Base-by-base conservation (phyloP, 2,329 filamentous ascomycete genomes). In the Apiospora saccharicola region DNA sequence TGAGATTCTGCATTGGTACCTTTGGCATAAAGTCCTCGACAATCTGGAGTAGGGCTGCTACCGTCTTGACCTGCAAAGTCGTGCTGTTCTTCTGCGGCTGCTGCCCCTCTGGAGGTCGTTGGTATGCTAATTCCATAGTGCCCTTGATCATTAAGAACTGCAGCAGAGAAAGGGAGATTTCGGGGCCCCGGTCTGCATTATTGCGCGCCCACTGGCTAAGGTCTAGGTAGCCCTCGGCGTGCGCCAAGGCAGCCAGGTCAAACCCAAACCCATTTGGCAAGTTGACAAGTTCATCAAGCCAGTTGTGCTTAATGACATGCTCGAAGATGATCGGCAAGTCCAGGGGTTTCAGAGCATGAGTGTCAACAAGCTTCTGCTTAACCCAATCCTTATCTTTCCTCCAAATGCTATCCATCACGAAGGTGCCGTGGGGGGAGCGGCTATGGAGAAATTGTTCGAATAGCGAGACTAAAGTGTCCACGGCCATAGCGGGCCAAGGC, bases 401-500 rank as follows among this genome's bases (percentile, higher is more conserved):
- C 95, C 96, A 98, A 7, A 98, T 85, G 72, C 94, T 95, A 79
- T 98, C 92, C 72, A 99, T 89, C 19, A 98, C 96, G 75, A 98
- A 97, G 75, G 95, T 92, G 80, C 94, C 93, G 71, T 95, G 90
- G 5, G 91, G 88, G 14, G 94, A 91, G 71, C 91, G 89, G 81
- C 95, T 95, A 78, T 91, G 89, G 41, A 98, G 86, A 80, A 97
- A 98, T 14, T 93, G 93, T 70, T 94, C 91, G 77, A 98, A 96
- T 1, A 96, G 85, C 19, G 93, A 93, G 73, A 90, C 91, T 41
- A 95, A 83, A 0, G 93, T 94, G 71, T 95, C 93, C 46, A 91
- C 89, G 37, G 94, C 93, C 82, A 95, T 89, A 0, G 86, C 85
- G 8, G 91, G 91, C 93, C 93, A 95, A 6, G 93, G 93, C 76